phyloP scores from a whole-genome alignment of 2,329 filamentous ascomycete genomes.

The Capronia coronata region DNA sequence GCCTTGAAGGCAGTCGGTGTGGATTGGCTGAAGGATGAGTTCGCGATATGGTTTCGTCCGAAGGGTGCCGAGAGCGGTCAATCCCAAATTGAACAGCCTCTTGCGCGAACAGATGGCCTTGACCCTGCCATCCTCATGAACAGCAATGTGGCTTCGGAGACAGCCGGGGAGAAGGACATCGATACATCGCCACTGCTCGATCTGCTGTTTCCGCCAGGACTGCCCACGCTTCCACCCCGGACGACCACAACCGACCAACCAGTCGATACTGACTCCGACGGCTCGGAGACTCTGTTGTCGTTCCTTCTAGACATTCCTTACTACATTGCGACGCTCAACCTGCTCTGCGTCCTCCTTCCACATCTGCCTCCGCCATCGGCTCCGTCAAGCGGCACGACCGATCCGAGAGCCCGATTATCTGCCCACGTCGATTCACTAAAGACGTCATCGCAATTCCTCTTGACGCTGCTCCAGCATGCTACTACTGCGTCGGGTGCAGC shows the following conservation, averaged over 20 bases:
- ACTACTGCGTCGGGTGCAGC: neutral
- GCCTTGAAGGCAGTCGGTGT: slow-evolving; percentile 26
- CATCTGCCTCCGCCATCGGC: slow-evolving; percentile 4
- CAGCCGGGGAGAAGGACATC: neutral
- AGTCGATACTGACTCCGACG: slow-evolving; percentile 1
- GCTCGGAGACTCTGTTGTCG: slow-evolving; percentile 6
- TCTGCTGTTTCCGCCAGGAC: slow-evolving; percentile 19
- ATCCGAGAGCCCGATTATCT: slow-evolving; percentile 3
- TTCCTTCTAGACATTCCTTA: slow-evolving; percentile 25
- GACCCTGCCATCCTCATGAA: slow-evolving; percentile 2
- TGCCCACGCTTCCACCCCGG: slow-evolving; percentile 5
- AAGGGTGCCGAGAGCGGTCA: neutral
- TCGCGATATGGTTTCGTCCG: slow-evolving; percentile 9
- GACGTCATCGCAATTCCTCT: slow-evolving; percentile 8
- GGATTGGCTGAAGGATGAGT: slow-evolving; percentile 28
- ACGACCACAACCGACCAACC: neutral
- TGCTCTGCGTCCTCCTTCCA: slow-evolving; percentile 20
- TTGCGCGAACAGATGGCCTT: neutral
- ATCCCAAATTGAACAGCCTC: neutral
- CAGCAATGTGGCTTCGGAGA: neutral
- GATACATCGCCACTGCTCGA: slow-evolving; percentile 4
- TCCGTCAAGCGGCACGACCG: neutral
- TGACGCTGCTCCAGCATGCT: slow-evolving; percentile 16
- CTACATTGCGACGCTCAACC: slow-evolving; percentile 26
- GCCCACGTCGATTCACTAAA: slow-evolving; percentile 10